Evolutionary conservation across 2,329 filamentous ascomycete species (phyloP).

Genomic region (Calcarisporium arbuscula): DNA sequence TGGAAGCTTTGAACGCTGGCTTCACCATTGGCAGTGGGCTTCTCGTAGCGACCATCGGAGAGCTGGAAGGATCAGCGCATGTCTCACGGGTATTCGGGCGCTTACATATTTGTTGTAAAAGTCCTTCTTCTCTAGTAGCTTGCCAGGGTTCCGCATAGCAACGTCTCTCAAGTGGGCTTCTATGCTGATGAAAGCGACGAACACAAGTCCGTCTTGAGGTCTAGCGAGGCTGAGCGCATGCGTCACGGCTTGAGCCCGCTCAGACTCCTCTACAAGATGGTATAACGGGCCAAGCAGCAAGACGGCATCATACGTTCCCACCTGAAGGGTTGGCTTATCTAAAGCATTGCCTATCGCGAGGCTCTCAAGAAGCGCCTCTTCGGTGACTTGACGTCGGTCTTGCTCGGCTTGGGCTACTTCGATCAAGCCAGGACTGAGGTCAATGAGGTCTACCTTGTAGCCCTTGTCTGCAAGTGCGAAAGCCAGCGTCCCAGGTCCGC

Average conservation of each 20-base stretch:
- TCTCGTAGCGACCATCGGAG: slow-evolving; percentile 5
- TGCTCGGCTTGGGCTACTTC: slow-evolving; percentile 4
- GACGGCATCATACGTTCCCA: slow-evolving; percentile 7
- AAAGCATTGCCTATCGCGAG: slow-evolving; percentile 7
- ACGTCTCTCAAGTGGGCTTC: slow-evolving; percentile 7
- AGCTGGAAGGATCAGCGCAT: neutral
- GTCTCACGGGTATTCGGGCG: neutral
- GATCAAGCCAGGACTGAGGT: slow-evolving; percentile 9
- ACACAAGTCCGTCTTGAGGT: slow-evolving; percentile 3
- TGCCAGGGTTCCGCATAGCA: slow-evolving; percentile 6
- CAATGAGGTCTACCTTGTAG: slow-evolving; percentile 10
- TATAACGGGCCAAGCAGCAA: slow-evolving; percentile 9
- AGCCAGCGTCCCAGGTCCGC: slow-evolving; percentile 10
- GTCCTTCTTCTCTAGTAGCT: neutral
- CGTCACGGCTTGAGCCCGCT: slow-evolving; percentile 4
- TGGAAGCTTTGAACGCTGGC: slow-evolving; percentile 5
- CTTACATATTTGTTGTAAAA: slow-evolving; percentile 9
- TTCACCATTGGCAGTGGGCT: slow-evolving; percentile 2
- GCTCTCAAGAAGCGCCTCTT: slow-evolving; percentile 2
- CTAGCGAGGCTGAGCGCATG: slow-evolving; percentile 5
- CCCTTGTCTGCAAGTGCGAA: slow-evolving; percentile 12
- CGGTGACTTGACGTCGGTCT: neutral
- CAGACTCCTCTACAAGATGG: slow-evolving; percentile 6
- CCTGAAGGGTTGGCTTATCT: neutral
- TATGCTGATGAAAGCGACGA: slow-evolving; percentile 6